Conservation (phyloP, 208 protist genomes). For the Tetramitus jugosus region DNA sequence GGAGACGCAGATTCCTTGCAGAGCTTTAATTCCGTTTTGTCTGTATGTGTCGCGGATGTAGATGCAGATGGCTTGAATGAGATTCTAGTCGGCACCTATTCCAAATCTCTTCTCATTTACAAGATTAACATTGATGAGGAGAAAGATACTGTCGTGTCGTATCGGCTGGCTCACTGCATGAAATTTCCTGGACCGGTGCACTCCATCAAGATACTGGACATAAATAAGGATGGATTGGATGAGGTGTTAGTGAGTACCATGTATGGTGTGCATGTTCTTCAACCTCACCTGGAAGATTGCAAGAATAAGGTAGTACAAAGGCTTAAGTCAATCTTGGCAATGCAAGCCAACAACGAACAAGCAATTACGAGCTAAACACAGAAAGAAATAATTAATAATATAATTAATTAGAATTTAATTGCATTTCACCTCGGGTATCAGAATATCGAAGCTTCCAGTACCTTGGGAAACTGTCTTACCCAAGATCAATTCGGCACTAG, state of each 20-base stretch:
- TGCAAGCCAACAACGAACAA: too few relatives aligned
- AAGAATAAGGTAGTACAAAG: not conserved
- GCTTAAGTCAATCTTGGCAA: not conserved
- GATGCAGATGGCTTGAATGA: not conserved
- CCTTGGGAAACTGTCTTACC: not conserved
- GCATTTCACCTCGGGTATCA: too few relatives aligned
- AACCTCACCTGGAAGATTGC: not conserved
- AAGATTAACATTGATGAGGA: not conserved
- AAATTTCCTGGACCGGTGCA: not conserved
- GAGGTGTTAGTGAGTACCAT: not conserved
- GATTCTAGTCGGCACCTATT: not conserved
- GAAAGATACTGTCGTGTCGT: too few relatives aligned
- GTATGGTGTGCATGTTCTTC: not conserved
- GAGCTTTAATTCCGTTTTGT: not conserved
- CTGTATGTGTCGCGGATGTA: not conserved
- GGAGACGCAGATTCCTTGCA: too few relatives aligned
- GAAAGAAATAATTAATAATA: too few relatives aligned
- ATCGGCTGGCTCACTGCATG: not conserved
- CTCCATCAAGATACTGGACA: not conserved
- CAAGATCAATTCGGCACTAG: constrained; percentile 39
- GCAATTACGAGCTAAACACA: too few relatives aligned
- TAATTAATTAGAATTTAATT: too few relatives aligned
- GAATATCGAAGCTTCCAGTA: not conserved
- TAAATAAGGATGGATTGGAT: not conserved
- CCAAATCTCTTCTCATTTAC: not conserved